Evolutionary conservation across 1,284 basidiomycete species (phyloP), one percentile per base, ranked within the genome.

Genomic region (Malassezia restricta): DNA sequence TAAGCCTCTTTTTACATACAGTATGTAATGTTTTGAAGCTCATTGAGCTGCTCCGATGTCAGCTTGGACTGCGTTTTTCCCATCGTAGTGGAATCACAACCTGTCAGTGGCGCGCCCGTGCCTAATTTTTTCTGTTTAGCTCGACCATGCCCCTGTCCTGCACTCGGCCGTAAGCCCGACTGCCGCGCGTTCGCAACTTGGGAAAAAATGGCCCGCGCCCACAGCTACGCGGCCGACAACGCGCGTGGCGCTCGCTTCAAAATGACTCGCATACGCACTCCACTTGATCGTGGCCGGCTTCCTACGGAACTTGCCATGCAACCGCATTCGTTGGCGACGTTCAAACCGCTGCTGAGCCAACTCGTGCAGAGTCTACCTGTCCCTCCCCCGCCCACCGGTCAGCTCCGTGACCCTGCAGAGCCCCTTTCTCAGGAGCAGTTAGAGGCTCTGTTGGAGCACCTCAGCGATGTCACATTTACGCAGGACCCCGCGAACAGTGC

Each of bases 21-120:
- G 75, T 98, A 94, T 0, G 94, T 99, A 77, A 89, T 87, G 81
- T 91, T 94, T 78, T 96, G 91, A 50, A 98, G 83, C 72, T 95
- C 90, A 33, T 83, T 79, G 58, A 99, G 83, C 77, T 98, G 89
- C 64, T 98, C 92, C 37, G 86, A 83, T 14, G 88, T 86, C 45
- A 99, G 81, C 77, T 98, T 99, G 68, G 85, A 88, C 76, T 96
- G 90, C 39, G 87, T 86, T 79, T 96, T 96, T 75, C 94, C 94
- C 94, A 80, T 80, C 15, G 51, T 43, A n/a, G 47, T 29, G 14
- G 40, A 9, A 29, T 11, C 33, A 35, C 33, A 11, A 15, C 11
- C 20, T 24, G 20, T 24, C 20, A 24, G 20, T 24, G 20, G 20
- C 20, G 20, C 20, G 20, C 20, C 20, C 20, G 20, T 24, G 20